Base-by-base conservation (phyloP, 768 basidiomycete genomes). In the Sistotremastrum niveocremeum region DNA sequence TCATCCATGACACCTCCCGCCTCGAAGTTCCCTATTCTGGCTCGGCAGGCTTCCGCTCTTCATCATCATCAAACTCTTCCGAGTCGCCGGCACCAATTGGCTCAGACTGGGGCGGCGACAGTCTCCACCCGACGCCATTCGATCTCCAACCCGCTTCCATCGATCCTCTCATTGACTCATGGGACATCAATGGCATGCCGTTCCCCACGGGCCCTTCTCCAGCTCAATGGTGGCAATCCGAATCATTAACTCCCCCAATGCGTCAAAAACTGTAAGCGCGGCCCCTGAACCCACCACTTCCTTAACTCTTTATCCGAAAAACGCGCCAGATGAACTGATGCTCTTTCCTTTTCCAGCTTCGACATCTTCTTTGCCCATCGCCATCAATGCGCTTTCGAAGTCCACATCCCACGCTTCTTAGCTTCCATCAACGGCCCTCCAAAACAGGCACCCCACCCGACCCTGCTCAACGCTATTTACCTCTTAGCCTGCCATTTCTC, bases 381-480 rank as follows among this genome's bases (percentile, higher is more conserved):
- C 0, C 57, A 65, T 34, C 70, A 77, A 52, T 69, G 83, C 47
- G 80, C 80, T 4, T 77, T 85, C 55, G 86, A 84, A 59, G 72
- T 87, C 46, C 66, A 72, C 55, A 61, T 70, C 42, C 51, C 65
- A 60, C 46, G 61, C 68, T 39, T 72, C 73, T 62, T 61, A 63
- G 36, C 65, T 4, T 56, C 64, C 37, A 61, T 56, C 37, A 62
- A 57, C 28, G 54, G 66, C 6, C 58, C 64, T 7, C 51, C 58
- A 10, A 51, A 61, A 34, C 57, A 59, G 9, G 49, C 63, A 47
- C 70, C 74, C 2, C 77, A 79, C 54, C 72, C 78, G 1, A 73
- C 77, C 2, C 68, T 76, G 33, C 62, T 73, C 52, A 75, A 75
- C 53, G 72, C 77, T n/a, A 71, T 79, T 32, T 77, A 71, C 56